A percentile compares a stretch with the other conserved stretches of the same genome.
phyloP scores from a whole-genome alignment of 768 basidiomycete species.

The Suillus spraguei region DNA sequence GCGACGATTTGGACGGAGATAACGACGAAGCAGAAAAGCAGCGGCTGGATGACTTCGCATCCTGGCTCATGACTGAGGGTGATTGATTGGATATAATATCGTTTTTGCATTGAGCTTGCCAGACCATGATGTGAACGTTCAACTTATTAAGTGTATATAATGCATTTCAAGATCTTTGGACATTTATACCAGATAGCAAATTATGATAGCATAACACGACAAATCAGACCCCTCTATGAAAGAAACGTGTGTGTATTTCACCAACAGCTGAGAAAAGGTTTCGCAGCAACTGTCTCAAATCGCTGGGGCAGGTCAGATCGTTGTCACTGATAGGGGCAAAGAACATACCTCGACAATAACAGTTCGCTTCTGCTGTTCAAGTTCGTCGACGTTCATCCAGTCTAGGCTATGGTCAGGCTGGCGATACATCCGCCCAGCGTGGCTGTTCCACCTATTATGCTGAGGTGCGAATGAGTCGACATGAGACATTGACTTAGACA shows the following conservation, averaged over 20 bases:
- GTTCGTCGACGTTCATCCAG: slow-evolving; percentile 45
- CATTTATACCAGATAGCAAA: slow-evolving; percentile 7
- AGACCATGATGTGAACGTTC: neutral
- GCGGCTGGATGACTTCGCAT: slow-evolving; percentile 84
- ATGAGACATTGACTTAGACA: slow-evolving; percentile 80
- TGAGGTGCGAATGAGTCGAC: slow-evolving; percentile 51
- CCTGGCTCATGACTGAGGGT: slow-evolving; percentile 84
- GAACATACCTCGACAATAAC: slow-evolving; percentile 73
- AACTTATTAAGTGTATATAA: slow-evolving; percentile 4
- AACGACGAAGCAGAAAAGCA: slow-evolving; percentile 79
- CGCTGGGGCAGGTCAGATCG: slow-evolving; percentile 46
- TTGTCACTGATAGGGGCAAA: slow-evolving; percentile 9
- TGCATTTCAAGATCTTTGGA: slow-evolving; percentile 1
- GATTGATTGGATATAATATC: slow-evolving; percentile 42
- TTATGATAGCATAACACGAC: slow-evolving; percentile 3
- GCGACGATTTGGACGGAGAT: slow-evolving; percentile 63
- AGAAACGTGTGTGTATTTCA: slow-evolving; percentile 28
- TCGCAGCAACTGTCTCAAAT: slow-evolving; percentile 69
- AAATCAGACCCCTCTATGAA: neutral
- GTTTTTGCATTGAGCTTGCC: neutral
- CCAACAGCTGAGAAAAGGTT: slow-evolving; percentile 76
- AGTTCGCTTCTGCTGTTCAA: slow-evolving; percentile 50
- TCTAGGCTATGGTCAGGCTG: slow-evolving; percentile 40
- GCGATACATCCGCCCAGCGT: slow-evolving; percentile 28
- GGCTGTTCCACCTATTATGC: slow-evolving; percentile 39